These are phyloP conservation scores for Breviolum minutum DNA, from an alignment of 73 alveolate genomes.

Conservation along the genomic window DNA sequence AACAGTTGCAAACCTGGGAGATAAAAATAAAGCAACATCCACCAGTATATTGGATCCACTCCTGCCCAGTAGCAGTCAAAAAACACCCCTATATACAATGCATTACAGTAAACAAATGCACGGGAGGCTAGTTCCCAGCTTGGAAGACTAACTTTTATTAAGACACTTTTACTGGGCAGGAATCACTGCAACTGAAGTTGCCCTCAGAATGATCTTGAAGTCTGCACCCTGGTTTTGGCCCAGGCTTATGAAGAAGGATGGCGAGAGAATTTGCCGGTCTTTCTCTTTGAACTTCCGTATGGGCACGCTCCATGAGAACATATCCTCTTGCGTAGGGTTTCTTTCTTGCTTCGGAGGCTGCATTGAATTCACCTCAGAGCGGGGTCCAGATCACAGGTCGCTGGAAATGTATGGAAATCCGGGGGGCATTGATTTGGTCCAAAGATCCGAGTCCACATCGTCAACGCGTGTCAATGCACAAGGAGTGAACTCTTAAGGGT, in stretches of 20 bases:
- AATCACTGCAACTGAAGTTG: background rate
- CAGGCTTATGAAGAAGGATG: background rate
- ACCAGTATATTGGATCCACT: background rate
- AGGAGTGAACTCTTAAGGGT: no score
- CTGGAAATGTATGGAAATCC: no score
- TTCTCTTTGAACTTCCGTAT: background rate
- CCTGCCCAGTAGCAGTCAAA: background rate
- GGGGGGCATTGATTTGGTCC: no score
- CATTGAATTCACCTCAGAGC: background rate
- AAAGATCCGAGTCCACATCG: no score
- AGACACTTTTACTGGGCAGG: background rate
- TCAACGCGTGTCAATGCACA: no score
- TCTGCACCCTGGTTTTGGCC: background rate
- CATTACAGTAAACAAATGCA: background rate
- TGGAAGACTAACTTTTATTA: no score
- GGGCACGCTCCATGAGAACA: background rate
- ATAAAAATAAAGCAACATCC: background rate
- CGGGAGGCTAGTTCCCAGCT: no score
- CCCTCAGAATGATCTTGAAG: conserved; percentile 10
- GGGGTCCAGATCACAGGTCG: no score
- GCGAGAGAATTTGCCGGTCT: background rate
- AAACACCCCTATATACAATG: background rate
- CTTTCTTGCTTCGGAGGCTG: background rate
- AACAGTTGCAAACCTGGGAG: background rate
- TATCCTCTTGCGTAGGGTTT: background rate